These are phyloP conservation scores for Aspergillus transmontanensis DNA, from an alignment of 2,329 filamentous ascomycete species.

Conservation along the genomic window DNA sequence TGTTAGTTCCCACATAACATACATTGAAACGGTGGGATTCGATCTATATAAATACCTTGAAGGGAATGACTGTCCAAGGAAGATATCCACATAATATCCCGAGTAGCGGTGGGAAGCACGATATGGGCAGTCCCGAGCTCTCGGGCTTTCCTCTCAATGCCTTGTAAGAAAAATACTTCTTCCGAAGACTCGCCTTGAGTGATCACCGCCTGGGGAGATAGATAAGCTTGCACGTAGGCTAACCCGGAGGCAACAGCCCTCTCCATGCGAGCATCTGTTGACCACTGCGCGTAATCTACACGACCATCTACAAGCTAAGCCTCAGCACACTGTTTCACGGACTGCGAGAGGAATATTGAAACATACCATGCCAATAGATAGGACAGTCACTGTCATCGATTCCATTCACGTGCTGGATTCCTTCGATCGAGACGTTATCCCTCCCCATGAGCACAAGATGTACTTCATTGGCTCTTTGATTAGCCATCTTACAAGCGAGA, in stretches of 20 bases:
- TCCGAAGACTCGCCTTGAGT: slow-evolving; percentile 70
- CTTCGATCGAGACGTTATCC: slow-evolving; percentile 67
- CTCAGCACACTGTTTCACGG: slow-evolving; percentile 3
- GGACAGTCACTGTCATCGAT: slow-evolving; percentile 68
- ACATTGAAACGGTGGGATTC: neutral
- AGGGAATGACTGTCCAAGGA: slow-evolving; percentile 74
- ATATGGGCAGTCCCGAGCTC: slow-evolving; percentile 66
- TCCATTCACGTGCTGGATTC: slow-evolving; percentile 76
- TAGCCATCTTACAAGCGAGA: slow-evolving; percentile 83
- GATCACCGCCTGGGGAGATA: slow-evolving; percentile 77
- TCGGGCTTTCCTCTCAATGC: slow-evolving; percentile 58
- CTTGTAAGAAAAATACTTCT: slow-evolving; percentile 67
- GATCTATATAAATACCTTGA: slow-evolving; percentile 51
- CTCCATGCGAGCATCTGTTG: slow-evolving; percentile 70
- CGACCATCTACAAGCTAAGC: slow-evolving; percentile 62
- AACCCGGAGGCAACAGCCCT: slow-evolving; percentile 66
- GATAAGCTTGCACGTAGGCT: slow-evolving; percentile 69
- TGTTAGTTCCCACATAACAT: neutral
- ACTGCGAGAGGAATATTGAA: slow-evolving; percentile 9
- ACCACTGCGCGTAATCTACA: slow-evolving; percentile 70
- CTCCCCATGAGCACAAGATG: slow-evolving; percentile 81
- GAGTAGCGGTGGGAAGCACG: slow-evolving; percentile 67
- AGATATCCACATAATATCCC: slow-evolving; percentile 73
- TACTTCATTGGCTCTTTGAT: slow-evolving; percentile 68
- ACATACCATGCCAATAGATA: slow-evolving; percentile 60